Evolutionary conservation across 2,329 filamentous ascomycete genomes (phyloP).

Genomic region (Aureobasidium mangrovei): DNA sequence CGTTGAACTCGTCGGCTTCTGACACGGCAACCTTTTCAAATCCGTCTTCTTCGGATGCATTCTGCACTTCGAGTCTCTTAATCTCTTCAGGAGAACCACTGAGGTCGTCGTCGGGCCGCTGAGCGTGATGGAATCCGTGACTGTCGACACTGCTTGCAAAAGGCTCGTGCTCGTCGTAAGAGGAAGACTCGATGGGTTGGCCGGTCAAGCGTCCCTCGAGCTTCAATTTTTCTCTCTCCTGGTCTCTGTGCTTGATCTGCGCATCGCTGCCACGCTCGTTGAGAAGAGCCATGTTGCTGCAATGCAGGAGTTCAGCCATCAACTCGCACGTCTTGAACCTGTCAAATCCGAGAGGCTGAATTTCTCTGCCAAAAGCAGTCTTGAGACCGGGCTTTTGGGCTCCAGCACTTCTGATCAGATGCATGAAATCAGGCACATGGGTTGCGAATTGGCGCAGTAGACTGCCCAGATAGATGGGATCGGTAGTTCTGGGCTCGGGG

Average conservation of each 20-base stretch:
- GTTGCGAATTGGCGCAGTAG: slow-evolving; percentile 81
- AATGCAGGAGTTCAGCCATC: slow-evolving; percentile 95
- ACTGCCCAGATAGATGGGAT: slow-evolving; percentile 92
- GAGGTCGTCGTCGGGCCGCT: slow-evolving; percentile 33
- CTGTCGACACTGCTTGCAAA: slow-evolving; percentile 45
- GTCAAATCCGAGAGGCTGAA: slow-evolving; percentile 93
- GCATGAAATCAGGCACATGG: slow-evolving; percentile 90
- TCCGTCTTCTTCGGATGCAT: slow-evolving; percentile 77
- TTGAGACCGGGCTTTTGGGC: slow-evolving; percentile 66
- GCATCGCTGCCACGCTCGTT: slow-evolving; percentile 88
- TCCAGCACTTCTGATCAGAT: slow-evolving; percentile 69
- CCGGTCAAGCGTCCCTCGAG: slow-evolving; percentile 61
- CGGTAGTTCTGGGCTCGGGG: slow-evolving; percentile 70
- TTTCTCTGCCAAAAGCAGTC: slow-evolving; percentile 81
- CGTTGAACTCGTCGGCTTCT: slow-evolving; percentile 61
- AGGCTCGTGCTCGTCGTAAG: slow-evolving; percentile 48
- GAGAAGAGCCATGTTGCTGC: slow-evolving; percentile 94
- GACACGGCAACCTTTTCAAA: slow-evolving; percentile 77
- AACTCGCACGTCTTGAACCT: slow-evolving; percentile 98
- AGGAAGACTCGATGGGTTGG: slow-evolving; percentile 42
- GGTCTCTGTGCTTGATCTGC: slow-evolving; percentile 69
- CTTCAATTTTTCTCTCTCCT: slow-evolving; percentile 71
- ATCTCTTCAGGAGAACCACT: slow-evolving; percentile 54
- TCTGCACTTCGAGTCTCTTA: slow-evolving; percentile 67
- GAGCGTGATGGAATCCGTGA: slow-evolving; percentile 43